Evolutionary conservation across 2,329 filamentous ascomycete species (phyloP).

Genomic region (Paracamarosporium sp.): DNA sequence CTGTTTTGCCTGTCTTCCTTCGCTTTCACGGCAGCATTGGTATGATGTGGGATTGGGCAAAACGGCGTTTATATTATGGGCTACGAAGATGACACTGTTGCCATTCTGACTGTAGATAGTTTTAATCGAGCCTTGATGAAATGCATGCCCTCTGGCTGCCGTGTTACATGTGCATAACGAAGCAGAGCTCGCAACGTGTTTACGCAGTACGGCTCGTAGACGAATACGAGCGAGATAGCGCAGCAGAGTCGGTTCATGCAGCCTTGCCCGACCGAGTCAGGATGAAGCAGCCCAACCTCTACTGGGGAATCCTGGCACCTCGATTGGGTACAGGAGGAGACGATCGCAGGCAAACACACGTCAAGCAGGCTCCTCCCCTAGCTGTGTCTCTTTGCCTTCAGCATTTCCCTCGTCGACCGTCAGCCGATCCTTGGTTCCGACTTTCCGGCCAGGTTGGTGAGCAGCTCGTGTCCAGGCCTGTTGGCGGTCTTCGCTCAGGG

Average conservation of each 20-base stretch:
- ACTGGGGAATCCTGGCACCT: neutral
- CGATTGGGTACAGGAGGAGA: neutral
- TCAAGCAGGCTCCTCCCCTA: conserved; percentile 1
- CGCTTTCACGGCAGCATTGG: conserved; percentile 2
- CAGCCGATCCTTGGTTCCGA: neutral
- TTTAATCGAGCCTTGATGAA: conserved; percentile 2
- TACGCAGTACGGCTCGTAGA: neutral
- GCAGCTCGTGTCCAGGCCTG: neutral
- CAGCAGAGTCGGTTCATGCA: neutral
- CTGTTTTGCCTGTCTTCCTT: conserved; percentile 6
- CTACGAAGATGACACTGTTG: conserved; percentile 4
- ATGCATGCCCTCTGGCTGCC: neutral
- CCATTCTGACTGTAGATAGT: conserved; percentile 17
- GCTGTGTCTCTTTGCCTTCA: neutral
- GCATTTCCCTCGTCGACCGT: neutral
- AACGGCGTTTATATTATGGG: conserved; percentile 3
- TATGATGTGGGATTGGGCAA: neutral
- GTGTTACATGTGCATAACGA: neutral
- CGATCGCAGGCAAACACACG: neutral
- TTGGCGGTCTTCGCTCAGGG: neutral
- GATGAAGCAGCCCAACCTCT: neutral
- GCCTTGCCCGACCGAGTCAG: neutral
- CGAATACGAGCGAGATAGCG: neutral
- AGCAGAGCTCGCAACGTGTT: conserved; percentile 2
- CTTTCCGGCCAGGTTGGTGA: neutral